A percentile compares a stretch with the other conserved stretches of the same genome.
These are phyloP conservation scores for Diaporthe capsici DNA, from an alignment of 2,329 filamentous ascomycete genomes.

Conservation along the genomic window DNA sequence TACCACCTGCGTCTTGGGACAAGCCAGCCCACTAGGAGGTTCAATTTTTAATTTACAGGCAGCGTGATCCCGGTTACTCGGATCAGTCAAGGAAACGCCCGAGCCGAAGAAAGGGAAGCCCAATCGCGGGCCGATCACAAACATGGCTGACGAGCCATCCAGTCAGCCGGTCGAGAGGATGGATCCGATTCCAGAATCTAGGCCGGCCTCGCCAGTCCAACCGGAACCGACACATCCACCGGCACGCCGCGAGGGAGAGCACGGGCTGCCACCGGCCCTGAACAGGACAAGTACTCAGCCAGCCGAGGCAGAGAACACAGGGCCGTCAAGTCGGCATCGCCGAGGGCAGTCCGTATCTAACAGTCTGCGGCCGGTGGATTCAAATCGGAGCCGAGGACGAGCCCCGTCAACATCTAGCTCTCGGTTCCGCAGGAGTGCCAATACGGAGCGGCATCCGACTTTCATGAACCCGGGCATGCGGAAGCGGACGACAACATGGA, in stretches of 20 bases:
- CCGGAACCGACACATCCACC: constrained; percentile 37
- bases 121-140: constrained; percentile 16
- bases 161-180: constrained; percentile 36
- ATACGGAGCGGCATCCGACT: constrained; percentile 32
- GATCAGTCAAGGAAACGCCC: constrained; percentile 33
- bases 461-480: constrained; percentile 32
- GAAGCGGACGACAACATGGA: constrained; percentile 40
- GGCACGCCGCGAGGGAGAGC: constrained; percentile 19
- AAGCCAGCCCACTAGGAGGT: constrained; percentile 39
- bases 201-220: constrained; percentile 38
- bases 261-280: constrained; percentile 26
- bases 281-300: constrained; percentile 24
- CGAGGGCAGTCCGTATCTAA: constrained; percentile 36
- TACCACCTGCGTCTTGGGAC: constrained; percentile 39
- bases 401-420: constrained; percentile 38
- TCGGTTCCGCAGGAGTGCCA: constrained; percentile 25
- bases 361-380: constrained; percentile 34
- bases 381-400: constrained; percentile 36
- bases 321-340: constrained; percentile 17
- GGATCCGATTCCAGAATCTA: constrained; percentile 39
- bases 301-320: constrained; percentile 19
- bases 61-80: constrained; percentile 38
- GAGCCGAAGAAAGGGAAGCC: constrained; percentile 26
- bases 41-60: constrained; percentile 35
- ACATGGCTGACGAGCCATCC: constrained; percentile 34